phyloP scores from a whole-genome alignment of 192 early-diverging fungal species.

The Paraglomus brasilianum region DNA sequence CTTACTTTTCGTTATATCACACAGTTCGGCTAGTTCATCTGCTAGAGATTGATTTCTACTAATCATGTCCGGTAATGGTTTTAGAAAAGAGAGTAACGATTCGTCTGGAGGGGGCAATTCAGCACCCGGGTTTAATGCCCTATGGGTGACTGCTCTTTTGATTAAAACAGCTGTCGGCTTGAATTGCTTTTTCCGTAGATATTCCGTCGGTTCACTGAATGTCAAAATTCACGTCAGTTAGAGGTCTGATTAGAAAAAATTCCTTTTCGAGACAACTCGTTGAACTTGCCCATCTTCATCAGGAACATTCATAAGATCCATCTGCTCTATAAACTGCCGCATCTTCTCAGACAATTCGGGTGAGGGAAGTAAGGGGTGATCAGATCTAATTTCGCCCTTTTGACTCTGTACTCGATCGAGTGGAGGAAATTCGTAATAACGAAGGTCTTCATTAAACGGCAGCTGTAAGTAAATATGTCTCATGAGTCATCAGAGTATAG shows the following conservation, averaged over 20 bases:
- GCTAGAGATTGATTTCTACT: constrained; percentile 42
- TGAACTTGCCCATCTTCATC: constrained; percentile 51
- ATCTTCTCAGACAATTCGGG: constrained; percentile 52
- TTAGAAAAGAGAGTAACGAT: constrained; percentile 45
- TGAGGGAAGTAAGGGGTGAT: constrained; percentile 45
- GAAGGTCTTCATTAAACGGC: constrained; percentile 67
- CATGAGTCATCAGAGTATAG: neutral
- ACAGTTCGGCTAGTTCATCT: constrained; percentile 48
- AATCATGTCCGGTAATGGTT: constrained; percentile 43
- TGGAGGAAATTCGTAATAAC: constrained; percentile 52
- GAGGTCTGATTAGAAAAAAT: too few relatives aligned
- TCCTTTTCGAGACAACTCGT: too few relatives aligned
- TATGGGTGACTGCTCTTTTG: constrained; percentile 53
- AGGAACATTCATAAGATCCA: constrained; percentile 56
- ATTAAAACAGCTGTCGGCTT: constrained; percentile 62
- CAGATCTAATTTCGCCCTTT: constrained; percentile 45
- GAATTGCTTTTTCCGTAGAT: constrained; percentile 51
- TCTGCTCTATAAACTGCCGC: constrained; percentile 54
- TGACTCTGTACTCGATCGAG: constrained; percentile 43
- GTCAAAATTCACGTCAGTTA: neutral
- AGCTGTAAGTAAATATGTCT: constrained; percentile 39
- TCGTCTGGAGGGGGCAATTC: constrained; percentile 52
- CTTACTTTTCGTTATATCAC: constrained; percentile 56
- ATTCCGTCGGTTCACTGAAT: constrained; percentile 44
- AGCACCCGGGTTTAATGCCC: constrained; percentile 56